phyloP scores from a whole-genome alignment of 1,139 yeast species.

The Yamadazyma jaroonii region DNA sequence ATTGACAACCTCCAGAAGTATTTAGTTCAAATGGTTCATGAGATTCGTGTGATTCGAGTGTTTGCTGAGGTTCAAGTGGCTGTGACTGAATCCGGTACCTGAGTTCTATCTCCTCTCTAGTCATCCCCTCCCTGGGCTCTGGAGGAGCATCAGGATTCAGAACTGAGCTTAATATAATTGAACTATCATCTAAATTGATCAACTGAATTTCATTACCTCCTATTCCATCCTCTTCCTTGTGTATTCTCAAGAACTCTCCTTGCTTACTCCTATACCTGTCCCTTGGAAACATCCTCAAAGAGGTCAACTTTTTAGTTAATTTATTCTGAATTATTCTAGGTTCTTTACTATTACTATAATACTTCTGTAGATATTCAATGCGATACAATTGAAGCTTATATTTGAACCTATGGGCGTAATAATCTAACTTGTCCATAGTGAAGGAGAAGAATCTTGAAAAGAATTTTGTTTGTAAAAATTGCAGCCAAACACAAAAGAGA shows the following conservation, averaged over 20 bases:
- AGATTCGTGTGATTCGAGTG: too few relatives aligned
- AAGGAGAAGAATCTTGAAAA: background rate
- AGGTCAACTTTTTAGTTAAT: slow-evolving; percentile 33
- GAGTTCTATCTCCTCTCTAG: too few relatives aligned
- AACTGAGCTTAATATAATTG: too few relatives aligned
- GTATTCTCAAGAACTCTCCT: slow-evolving; percentile 18
- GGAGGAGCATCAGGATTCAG: too few relatives aligned
- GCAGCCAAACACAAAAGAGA: slow-evolving; percentile 6
- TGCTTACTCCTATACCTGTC: slow-evolving; percentile 22
- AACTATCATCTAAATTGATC: background rate
- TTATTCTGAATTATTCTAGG: slow-evolving; percentile 40
- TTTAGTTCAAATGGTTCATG: background rate
- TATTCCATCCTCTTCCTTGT: background rate
- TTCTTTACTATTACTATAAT: slow-evolving; percentile 37
- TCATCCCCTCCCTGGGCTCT: too few relatives aligned
- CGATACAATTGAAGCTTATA: slow-evolving; percentile 28
- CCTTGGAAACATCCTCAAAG: slow-evolving; percentile 34
- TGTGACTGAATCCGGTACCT: too few relatives aligned
- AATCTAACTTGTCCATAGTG: slow-evolving; percentile 5
- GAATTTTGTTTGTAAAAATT: slow-evolving; percentile 1
- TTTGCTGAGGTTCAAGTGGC: too few relatives aligned
- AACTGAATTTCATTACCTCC: background rate
- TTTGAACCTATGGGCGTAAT: slow-evolving; percentile 20
- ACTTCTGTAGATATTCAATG: slow-evolving; percentile 38
- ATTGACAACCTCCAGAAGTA: background rate